Conservation (phyloP, 345 rosid species). For the Microthlaspi erraticum region DNA sequence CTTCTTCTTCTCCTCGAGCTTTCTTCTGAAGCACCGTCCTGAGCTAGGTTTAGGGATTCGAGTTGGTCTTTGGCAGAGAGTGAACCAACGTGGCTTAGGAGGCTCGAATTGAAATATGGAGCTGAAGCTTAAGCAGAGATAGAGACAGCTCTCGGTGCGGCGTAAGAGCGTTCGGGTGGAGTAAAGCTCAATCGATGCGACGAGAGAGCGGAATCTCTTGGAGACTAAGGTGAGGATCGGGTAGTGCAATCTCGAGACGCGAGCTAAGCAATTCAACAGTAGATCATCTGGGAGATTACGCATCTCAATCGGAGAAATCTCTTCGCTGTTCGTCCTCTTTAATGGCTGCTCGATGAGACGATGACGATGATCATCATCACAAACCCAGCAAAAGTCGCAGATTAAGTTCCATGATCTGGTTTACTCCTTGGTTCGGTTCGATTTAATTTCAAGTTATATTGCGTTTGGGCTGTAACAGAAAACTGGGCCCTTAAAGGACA, state of each 20-base stretch:
- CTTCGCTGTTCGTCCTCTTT: background rate
- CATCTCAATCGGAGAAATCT: background rate
- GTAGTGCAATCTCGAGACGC: background rate
- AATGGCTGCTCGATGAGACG: no score
- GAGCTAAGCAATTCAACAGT: background rate
- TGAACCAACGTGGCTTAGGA: background rate
- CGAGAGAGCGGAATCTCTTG: no score
- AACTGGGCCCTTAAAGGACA: no score
- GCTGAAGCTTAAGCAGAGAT: background rate
- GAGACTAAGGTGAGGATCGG: no score
- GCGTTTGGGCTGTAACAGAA: no score
- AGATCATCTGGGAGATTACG: background rate
- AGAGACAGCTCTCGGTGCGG: background rate
- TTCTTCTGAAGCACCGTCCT: background rate
- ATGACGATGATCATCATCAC: no score
- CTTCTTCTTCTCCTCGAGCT: background rate
- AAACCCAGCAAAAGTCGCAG: no score
- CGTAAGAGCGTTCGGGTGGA: background rate
- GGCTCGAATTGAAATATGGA: background rate
- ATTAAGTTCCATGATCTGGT: no score
- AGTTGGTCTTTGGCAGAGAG: background rate
- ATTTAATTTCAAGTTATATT: no score
- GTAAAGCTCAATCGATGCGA: constrained; percentile 13
- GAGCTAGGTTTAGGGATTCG: background rate
- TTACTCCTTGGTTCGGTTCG: no score